These are phyloP conservation scores for Gnaphalium uliginosum DNA, from an alignment of 129 eudicot species.

Conservation along the genomic window DNA sequence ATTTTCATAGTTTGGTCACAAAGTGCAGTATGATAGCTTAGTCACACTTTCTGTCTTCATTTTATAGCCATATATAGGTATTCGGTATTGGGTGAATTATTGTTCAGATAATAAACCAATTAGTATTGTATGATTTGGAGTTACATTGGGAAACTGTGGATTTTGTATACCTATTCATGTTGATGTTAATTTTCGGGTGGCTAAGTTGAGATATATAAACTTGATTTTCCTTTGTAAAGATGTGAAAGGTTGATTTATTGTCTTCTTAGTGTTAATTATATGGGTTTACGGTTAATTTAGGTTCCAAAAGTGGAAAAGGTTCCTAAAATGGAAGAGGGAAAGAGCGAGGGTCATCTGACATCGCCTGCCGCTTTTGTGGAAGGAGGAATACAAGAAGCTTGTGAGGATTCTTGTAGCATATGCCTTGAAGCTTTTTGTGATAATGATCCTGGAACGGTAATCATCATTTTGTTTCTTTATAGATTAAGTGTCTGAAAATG, in stretches of 20 bases:
- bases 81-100: neutral
- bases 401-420: conserved; percentile 92
- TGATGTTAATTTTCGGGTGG: neutral
- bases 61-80: neutral
- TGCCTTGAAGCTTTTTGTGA: conserved; percentile 78
- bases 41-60: neutral
- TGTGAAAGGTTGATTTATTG: neutral
- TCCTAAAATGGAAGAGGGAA: conserved; percentile 49
- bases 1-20: neutral
- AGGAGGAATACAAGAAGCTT: conserved; percentile 84
- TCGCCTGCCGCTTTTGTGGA: conserved; percentile 91
- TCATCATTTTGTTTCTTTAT: neutral
- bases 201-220: neutral
- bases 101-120: neutral
- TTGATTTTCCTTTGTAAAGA: conserved; percentile 2
- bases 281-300: conserved; percentile 10
- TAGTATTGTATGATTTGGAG: neutral
- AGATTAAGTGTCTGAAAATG: neutral
- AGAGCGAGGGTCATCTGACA: conserved; percentile 54
- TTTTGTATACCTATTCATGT: neutral
- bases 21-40: neutral
- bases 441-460: conserved; percentile 70
- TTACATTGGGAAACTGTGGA: conserved; percentile 15
- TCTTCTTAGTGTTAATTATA: neutral
- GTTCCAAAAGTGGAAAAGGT: conserved; percentile 36